These are phyloP conservation scores for Fusarium goolgardi DNA, from an alignment of 2,329 filamentous ascomycete species.

Conservation along the genomic window DNA sequence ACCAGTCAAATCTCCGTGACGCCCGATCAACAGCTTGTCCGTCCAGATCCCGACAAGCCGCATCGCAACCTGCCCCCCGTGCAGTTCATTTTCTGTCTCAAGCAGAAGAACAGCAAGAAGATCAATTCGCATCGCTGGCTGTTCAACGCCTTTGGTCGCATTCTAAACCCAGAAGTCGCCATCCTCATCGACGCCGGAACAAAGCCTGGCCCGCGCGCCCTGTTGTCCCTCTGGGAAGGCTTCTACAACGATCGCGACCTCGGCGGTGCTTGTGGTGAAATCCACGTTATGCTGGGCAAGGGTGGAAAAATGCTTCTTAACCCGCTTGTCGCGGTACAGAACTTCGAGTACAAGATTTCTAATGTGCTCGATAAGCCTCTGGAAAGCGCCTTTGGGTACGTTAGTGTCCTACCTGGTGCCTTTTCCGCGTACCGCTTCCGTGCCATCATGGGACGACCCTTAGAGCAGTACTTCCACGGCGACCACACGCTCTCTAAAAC, in stretches of 20 bases:
- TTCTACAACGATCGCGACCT: conserved; percentile 44
- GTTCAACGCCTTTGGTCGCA: conserved; percentile 45
- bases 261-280: conserved; percentile 44
- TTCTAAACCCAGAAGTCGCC: conserved; percentile 43
- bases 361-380: conserved; percentile 44
- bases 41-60: conserved; percentile 37
- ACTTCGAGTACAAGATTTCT: conserved; percentile 45
- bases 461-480: conserved; percentile 45
- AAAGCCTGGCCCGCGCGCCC: conserved; percentile 41
- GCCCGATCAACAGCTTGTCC: conserved; percentile 44
- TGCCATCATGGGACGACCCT: conserved; percentile 42
- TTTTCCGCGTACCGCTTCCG: conserved; percentile 45
- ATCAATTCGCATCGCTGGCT: conserved; percentile 47
- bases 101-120: conserved; percentile 47
- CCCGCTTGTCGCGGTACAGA: conserved; percentile 44
- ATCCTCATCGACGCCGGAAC: conserved; percentile 45
- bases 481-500: conserved; percentile 44
- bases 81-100: conserved; percentile 45
- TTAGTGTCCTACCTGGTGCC: conserved; percentile 43
- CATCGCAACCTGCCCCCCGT: conserved; percentile 40
- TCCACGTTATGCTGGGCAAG: conserved; percentile 45
- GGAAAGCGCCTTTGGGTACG: conserved; percentile 44
- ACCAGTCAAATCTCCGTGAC: conserved; percentile 45
- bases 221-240: conserved; percentile 42
- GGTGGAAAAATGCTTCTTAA: conserved; percentile 40